Evolutionary conservation across 1,284 basidiomycete species (phyloP).

Genomic region (Mrakiaceae sp.): DNA sequence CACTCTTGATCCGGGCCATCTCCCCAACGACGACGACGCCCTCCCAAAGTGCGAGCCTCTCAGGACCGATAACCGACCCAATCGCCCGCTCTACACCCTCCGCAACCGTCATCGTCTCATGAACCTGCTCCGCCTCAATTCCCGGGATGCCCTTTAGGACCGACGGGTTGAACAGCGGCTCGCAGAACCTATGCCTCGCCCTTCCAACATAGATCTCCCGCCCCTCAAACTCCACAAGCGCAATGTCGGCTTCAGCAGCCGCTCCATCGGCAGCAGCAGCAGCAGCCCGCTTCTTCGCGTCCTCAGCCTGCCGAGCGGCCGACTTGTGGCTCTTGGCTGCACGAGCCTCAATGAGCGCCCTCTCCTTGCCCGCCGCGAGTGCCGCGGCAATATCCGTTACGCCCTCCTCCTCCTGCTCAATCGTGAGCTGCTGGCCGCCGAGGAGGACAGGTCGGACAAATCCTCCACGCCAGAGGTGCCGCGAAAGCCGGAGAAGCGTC

Average conservation of each 20-base stretch:
- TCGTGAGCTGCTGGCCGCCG: conserved; percentile 11
- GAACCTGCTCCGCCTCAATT: conserved; percentile 22
- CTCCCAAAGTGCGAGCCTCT: conserved; percentile 63
- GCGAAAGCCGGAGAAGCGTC: conserved; percentile 12
- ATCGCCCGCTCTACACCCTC: conserved; percentile 41
- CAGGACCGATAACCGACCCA: conserved; percentile 30
- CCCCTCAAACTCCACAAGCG: conserved; percentile 57
- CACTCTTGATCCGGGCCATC: conserved; percentile 64
- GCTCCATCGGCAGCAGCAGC: conserved; percentile 49
- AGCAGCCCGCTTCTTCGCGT: conserved; percentile 37
- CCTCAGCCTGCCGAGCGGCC: conserved; percentile 28
- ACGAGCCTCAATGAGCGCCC: conserved; percentile 65
- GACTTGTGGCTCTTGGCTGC: conserved; percentile 25
- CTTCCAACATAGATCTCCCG: conserved; percentile 67
- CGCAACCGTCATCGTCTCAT: conserved; percentile 20
- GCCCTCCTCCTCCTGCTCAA: conserved; percentile 23
- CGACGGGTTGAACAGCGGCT: conserved; percentile 69
- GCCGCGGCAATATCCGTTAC: conserved; percentile 63
- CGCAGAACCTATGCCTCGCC: conserved; percentile 79
- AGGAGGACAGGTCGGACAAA: conserved; percentile 12
- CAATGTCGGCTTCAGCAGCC: conserved; percentile 52
- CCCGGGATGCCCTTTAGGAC: conserved; percentile 32
- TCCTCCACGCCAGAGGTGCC: conserved; percentile 4
- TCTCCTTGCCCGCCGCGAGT: conserved; percentile 65
- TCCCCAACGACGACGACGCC: conserved; percentile 76